These are phyloP conservation scores for Chenopodium suecicum DNA, from an alignment of 148 eudicot species.

Conservation along the genomic window DNA sequence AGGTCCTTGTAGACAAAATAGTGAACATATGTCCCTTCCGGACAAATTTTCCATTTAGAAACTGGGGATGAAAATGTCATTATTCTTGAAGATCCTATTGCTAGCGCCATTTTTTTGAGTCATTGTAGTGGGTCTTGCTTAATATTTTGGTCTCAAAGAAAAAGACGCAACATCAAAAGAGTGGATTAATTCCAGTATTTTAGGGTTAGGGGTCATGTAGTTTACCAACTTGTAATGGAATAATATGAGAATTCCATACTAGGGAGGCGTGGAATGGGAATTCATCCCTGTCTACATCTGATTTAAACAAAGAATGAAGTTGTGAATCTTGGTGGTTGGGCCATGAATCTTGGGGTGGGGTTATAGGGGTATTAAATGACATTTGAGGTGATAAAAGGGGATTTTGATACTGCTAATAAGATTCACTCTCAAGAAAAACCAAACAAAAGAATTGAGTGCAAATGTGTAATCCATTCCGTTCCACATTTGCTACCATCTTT, in stretches of 20 bases:
- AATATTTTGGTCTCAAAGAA: no score
- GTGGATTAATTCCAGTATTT: no score
- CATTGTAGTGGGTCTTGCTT: not conserved
- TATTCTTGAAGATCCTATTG: no score
- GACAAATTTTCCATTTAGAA: not conserved
- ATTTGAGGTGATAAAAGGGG: not conserved
- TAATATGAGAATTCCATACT: not conserved
- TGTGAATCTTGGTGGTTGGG: not conserved
- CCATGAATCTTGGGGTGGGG: not conserved
- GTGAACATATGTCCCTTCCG: no score
- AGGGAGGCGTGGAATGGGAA: not conserved
- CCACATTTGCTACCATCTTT: not conserved
- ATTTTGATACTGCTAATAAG: not conserved
- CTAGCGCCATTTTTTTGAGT: not conserved
- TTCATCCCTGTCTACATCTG: not conserved
- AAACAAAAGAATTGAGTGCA: not conserved
- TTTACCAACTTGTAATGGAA: not conserved
- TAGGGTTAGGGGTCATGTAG: not conserved
- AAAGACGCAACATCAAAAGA: not conserved
- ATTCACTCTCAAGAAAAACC: not conserved
- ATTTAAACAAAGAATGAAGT: not conserved
- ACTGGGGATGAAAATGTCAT: no score
- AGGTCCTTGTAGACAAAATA: no score
- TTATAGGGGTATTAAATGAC: not conserved
- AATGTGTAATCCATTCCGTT: not conserved